These are phyloP conservation scores for Mortierella sp. DNA, from an alignment of 371 early-diverging fungal genomes.

Conservation along the genomic window DNA sequence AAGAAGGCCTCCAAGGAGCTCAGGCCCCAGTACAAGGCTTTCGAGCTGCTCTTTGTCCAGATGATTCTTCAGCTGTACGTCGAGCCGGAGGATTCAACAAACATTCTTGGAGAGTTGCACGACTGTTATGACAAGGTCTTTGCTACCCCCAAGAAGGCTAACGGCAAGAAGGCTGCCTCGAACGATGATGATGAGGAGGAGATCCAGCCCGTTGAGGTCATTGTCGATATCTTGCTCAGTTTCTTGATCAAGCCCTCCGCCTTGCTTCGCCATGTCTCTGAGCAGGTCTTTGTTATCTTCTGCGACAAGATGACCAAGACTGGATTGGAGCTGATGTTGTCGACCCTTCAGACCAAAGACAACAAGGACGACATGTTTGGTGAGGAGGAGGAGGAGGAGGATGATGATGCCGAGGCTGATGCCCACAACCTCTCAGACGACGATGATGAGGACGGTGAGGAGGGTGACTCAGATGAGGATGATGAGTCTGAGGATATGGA, in stretches of 20 bases:
- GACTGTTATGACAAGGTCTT: conserved; percentile 81
- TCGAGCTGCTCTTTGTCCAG: conserved; percentile 80
- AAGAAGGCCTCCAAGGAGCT: conserved; percentile 58
- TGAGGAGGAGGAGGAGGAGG: conserved; percentile 73
- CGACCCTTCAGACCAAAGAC: conserved; percentile 66
- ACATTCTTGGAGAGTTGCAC: conserved; percentile 76
- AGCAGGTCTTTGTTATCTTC: conserved; percentile 89
- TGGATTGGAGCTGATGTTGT: conserved; percentile 83
- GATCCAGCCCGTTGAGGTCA: conserved; percentile 88
- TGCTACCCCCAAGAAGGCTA: conserved; percentile 45
- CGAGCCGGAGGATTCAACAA: conserved; percentile 76
- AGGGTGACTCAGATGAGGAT: conserved; percentile 53
- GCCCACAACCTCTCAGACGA: conserved; percentile 62
- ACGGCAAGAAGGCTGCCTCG: conserved; percentile 60
- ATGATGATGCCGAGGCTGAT: conserved; percentile 63
- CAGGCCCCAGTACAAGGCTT: conserved; percentile 69
- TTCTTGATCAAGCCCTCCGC: conserved; percentile 90
- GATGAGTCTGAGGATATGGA: conserved; percentile 58
- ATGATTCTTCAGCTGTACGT: conserved; percentile 74
- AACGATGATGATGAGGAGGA: conserved; percentile 68
- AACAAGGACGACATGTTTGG: conserved; percentile 67
- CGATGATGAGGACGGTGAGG: conserved; percentile 57
- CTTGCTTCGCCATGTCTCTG: conserved; percentile 80
- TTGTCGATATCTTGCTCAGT: conserved; percentile 91
- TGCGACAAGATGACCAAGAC: conserved; percentile 80